Conservation (phyloP, 805 yeast genomes). For the Candida pseudofarinosa region DNA sequence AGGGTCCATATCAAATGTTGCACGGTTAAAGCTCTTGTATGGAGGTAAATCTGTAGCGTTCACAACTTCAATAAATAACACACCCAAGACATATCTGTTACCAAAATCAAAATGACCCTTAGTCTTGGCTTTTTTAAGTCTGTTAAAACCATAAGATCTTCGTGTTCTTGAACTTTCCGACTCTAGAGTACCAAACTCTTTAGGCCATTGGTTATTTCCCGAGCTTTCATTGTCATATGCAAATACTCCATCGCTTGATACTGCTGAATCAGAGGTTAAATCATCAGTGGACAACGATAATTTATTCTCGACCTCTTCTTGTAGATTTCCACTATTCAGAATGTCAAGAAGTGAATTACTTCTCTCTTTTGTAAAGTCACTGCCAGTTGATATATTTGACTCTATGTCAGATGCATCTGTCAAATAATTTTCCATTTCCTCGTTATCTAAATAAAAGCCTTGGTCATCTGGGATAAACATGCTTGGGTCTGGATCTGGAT, state of each 20-base stretch:
- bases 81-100: constrained; percentile 52
- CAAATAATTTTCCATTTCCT: constrained; percentile 8
- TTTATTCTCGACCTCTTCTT: not conserved
- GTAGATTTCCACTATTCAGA: not conserved
- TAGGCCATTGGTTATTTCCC: not conserved
- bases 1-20: constrained; percentile 94
- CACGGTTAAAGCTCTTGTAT: constrained; percentile 59
- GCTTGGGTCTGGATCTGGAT: constrained; percentile 15
- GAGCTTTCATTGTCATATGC: constrained; percentile 2
- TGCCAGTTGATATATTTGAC: constrained; percentile 8
- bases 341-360: not conserved
- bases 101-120: constrained; percentile 29
- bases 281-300: constrained; percentile 11
- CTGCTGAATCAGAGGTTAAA: constrained; percentile 11
- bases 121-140: constrained; percentile 7
- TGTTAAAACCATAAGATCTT: constrained; percentile 1
- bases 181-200: constrained; percentile 10
- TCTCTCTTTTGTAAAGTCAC: not conserved
- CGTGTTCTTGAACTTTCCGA: constrained; percentile 7
- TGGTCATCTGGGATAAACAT: constrained; percentile 29
- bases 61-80: constrained; percentile 69
- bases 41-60: constrained; percentile 80
- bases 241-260: constrained; percentile 6
- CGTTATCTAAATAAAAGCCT: constrained; percentile 33
- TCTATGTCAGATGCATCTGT: constrained; percentile 31